Percentiles rank a stretch among this genome's conserved stretches.
phyloP scores from a whole-genome alignment of 148 eudicot species.

The Rhododendron molle region DNA sequence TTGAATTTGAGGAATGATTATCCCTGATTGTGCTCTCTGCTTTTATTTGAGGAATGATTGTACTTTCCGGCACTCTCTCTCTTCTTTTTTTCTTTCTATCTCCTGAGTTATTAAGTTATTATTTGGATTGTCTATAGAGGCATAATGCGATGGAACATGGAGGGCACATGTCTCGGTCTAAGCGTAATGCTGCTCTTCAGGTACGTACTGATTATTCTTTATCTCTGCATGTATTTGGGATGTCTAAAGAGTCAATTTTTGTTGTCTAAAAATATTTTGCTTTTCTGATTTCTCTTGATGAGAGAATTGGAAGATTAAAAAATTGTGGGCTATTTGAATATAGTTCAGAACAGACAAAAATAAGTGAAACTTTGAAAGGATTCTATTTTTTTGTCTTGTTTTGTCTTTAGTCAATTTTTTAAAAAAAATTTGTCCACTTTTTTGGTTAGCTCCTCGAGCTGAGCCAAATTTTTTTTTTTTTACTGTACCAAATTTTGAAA shows the following conservation, averaged over 20 bases:
- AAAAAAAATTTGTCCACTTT: neutral
- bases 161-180: conserved; percentile 88
- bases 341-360: neutral
- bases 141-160: conserved; percentile 87
- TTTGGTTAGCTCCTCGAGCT: neutral
- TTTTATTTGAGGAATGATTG: neutral
- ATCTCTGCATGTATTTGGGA: neutral
- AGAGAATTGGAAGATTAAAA: neutral
- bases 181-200: conserved; percentile 86
- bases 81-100: neutral
- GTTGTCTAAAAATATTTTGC: neutral
- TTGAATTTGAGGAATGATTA: conserved; percentile 3
- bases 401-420: neutral
- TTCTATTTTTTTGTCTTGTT: neutral
- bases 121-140: conserved; percentile 35
- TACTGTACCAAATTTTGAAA: neutral
- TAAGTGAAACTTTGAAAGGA: neutral
- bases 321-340: neutral
- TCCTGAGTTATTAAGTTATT: conserved; percentile 3
- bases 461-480: neutral
- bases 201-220: conserved; percentile 17
- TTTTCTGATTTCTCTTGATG: neutral
- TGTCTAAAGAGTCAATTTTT: neutral
- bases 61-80: neutral
- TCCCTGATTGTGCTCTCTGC: neutral